phyloP scores from a whole-genome alignment of 352 stramenopile species.

The Phytophthora nicotianae region DNA sequence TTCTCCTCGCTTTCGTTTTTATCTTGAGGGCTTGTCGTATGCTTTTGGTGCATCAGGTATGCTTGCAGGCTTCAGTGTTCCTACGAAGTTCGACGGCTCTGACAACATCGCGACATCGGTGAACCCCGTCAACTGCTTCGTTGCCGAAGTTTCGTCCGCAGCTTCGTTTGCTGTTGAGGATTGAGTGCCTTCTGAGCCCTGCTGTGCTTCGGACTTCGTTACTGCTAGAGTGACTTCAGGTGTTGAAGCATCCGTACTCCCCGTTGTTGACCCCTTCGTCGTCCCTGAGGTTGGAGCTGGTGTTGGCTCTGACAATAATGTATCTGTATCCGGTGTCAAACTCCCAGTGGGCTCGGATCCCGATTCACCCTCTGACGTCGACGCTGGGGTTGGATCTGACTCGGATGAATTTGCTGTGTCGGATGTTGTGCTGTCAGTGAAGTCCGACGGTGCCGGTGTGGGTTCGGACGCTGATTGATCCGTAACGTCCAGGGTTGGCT shows the following conservation, averaged over 20 bases:
- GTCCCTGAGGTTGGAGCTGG: conserved; percentile 8
- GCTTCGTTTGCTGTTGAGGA: conserved; percentile 7
- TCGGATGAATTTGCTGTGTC: neutral
- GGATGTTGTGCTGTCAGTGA: neutral
- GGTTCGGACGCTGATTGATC: neutral
- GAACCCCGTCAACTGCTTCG: conserved; percentile 22
- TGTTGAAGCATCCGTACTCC: conserved; percentile 9
- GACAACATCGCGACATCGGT: conserved; percentile 18
- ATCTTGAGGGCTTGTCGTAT: conserved; percentile 22
- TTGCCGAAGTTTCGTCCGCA: conserved; percentile 8
- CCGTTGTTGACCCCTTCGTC: neutral
- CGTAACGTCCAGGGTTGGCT: neutral
- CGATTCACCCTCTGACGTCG: neutral
- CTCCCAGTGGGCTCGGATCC: neutral
- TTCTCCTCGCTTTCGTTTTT: neutral
- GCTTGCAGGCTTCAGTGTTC: conserved; percentile 25
- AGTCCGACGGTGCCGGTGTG: neutral
- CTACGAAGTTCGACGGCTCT: conserved; percentile 26
- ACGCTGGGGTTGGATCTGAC: conserved; percentile 1
- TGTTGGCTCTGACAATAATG: conserved; percentile 1
- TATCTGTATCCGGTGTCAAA: conserved; percentile 1
- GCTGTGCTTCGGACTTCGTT: conserved; percentile 6
- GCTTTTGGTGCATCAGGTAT: conserved; percentile 20
- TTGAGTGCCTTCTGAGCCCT: conserved; percentile 6
- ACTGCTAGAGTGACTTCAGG: conserved; percentile 19